phyloP scores from a whole-genome alignment of 2,329 filamentous ascomycete genomes.

The Pyricularia grisea region DNA sequence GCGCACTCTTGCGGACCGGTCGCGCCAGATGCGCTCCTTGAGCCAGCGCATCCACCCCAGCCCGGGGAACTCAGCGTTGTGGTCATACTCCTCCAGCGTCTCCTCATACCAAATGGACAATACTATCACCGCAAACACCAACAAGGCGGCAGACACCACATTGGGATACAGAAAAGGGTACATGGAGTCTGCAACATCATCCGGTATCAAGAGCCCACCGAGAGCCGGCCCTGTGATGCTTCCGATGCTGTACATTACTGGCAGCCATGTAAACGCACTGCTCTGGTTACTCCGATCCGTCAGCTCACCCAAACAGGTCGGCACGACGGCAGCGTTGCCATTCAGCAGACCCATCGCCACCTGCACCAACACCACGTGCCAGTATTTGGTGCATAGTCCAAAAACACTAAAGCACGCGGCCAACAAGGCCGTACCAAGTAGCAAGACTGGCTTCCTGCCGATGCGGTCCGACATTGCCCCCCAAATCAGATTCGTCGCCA shows the following conservation, averaged over 20 bases:
- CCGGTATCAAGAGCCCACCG: conserved; percentile 71
- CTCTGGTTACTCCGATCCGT: conserved; percentile 95
- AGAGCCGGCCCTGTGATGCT: conserved; percentile 87
- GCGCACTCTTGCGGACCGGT: conserved; percentile 3
- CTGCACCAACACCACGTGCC: conserved; percentile 80
- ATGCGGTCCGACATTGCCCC: conserved; percentile 73
- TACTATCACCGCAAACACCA: conserved; percentile 63
- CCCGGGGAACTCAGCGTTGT: conserved; percentile 10
- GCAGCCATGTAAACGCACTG: conserved; percentile 84
- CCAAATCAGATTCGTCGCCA: conserved; percentile 88
- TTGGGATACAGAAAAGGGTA: conserved; percentile 87
- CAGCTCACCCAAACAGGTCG: conserved; percentile 87
- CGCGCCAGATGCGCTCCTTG: not conserved
- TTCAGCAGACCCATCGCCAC: conserved; percentile 87
- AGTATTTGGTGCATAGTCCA: conserved; percentile 73
- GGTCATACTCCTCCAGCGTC: conserved; percentile 51
- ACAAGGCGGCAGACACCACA: conserved; percentile 61
- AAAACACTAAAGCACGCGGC: conserved; percentile 76
- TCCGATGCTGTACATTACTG: conserved; percentile 91
- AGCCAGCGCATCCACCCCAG: conserved; percentile 15
- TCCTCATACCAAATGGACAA: conserved; percentile 80
- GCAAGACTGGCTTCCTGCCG: conserved; percentile 72
- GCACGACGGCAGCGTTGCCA: conserved; percentile 89
- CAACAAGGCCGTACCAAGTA: conserved; percentile 75
- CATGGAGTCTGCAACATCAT: conserved; percentile 13